These are phyloP conservation scores for Gamsiella multidivaricata DNA, from an alignment of 192 early-diverging fungal genomes.

Conservation along the genomic window DNA sequence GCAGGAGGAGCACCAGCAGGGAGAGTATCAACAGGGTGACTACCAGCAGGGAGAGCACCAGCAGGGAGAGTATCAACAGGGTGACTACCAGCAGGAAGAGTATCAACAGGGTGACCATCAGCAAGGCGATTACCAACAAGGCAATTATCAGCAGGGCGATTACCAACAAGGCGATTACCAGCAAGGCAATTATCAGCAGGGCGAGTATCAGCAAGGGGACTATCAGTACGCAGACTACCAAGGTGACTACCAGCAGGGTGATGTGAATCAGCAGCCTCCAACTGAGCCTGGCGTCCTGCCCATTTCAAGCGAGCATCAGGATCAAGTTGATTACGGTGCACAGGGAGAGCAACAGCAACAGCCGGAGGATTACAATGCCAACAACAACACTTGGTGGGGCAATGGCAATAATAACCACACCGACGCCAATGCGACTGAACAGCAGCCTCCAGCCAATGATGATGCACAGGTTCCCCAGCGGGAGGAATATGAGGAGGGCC, in stretches of 20 bases:
- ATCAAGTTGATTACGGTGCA: constrained; percentile 62
- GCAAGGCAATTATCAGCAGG: constrained; percentile 4
- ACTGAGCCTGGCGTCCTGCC: constrained; percentile 22
- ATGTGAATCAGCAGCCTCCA: constrained; percentile 2
- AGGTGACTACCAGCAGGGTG: constrained; percentile 9
- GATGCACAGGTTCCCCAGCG: constrained; percentile 19
- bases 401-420: constrained; percentile 18
- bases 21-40: constrained; percentile 33
- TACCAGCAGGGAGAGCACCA: constrained; percentile 40
- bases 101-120: constrained; percentile 25
- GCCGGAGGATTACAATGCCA: constrained; percentile 23
- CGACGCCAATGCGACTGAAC: constrained; percentile 16
- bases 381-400: constrained; percentile 60
- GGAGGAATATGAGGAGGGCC: constrained; percentile 34
- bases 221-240: constrained; percentile 6
- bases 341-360: constrained; percentile 55
- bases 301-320: constrained; percentile 44
- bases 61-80: constrained; percentile 33
- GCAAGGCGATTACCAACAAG: constrained; percentile 25
- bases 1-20: constrained; percentile 21
- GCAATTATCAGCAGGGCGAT: constrained; percentile 20
- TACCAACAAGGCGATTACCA: constrained; percentile 14
- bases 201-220: neutral
- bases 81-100: constrained; percentile 14
- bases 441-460: neutral